Conservation (phyloP, 2,329 filamentous ascomycete species). For the Colletotrichum sidae region DNA sequence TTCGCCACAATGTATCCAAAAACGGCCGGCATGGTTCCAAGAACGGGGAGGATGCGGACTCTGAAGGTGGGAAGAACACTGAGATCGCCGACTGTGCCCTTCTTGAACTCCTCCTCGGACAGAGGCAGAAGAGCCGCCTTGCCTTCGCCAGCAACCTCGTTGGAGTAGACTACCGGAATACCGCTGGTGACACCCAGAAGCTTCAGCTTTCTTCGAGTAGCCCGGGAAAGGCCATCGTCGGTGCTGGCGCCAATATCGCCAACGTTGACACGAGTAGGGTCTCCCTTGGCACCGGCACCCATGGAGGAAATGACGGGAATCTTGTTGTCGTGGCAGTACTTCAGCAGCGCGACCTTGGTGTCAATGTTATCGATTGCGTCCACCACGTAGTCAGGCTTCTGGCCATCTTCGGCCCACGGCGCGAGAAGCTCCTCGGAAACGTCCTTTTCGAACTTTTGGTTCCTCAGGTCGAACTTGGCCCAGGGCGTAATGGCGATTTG, state of each 20-base stretch:
- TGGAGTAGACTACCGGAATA: constrained; percentile 92
- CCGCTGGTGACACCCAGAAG: constrained; percentile 82
- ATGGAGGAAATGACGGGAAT: constrained; percentile 92
- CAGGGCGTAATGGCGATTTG: constrained; percentile 91
- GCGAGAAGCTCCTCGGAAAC: constrained; percentile 76
- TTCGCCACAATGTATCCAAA: constrained; percentile 95
- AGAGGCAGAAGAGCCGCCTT: constrained; percentile 92
- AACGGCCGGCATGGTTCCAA: constrained; percentile 97
- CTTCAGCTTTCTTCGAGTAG: constrained; percentile 84
- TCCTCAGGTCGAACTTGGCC: constrained; percentile 87
- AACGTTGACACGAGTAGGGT: constrained; percentile 84
- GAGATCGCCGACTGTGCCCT: constrained; percentile 87
- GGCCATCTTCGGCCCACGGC: constrained; percentile 70
- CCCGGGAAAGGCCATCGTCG: constrained; percentile 88
- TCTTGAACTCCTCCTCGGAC: constrained; percentile 86
- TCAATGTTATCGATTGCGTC: constrained; percentile 99
- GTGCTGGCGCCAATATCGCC: constrained; percentile 90
- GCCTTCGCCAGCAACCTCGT: constrained; percentile 88
- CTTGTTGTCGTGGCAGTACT: constrained; percentile 83
- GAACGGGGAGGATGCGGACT: constrained; percentile 91
- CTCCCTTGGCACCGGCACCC: constrained; percentile 95
- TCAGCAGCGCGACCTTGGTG: constrained; percentile 90
- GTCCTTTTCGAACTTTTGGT: constrained; percentile 81
- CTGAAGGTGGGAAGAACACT: constrained; percentile 93
- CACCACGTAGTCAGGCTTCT: constrained; percentile 86